Evolutionary conservation across 768 basidiomycete species (phyloP).

Genomic region (Pleurotus sapidus): DNA sequence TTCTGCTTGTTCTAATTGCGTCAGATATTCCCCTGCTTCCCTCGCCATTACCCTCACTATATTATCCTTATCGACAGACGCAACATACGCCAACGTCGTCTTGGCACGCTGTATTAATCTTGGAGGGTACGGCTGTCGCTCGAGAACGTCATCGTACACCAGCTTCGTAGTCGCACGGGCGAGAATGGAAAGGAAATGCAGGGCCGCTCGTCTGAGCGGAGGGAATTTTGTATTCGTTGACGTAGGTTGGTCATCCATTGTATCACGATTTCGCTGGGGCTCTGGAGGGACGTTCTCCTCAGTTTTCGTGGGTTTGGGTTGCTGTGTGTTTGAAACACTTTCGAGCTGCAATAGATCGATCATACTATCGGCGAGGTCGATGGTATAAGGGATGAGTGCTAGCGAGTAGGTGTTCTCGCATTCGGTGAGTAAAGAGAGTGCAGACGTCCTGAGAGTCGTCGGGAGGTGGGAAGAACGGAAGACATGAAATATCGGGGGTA

Average conservation of each 20-base stretch:
- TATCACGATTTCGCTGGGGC: slow-evolving; percentile 19
- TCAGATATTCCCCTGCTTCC: slow-evolving; percentile 58
- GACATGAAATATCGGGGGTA: slow-evolving; percentile 68
- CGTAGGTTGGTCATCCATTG: slow-evolving; percentile 58
- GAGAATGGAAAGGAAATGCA: slow-evolving; percentile 77
- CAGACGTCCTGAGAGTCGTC: slow-evolving; percentile 64
- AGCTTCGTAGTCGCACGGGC: slow-evolving; percentile 57
- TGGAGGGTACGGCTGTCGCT: slow-evolving; percentile 27
- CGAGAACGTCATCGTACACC: slow-evolving; percentile 40
- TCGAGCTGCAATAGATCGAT: slow-evolving; percentile 77
- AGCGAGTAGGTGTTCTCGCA: slow-evolving; percentile 64
- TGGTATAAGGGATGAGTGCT: slow-evolving; percentile 59
- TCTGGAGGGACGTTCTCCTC: slow-evolving; percentile 8
- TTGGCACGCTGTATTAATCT: slow-evolving; percentile 46
- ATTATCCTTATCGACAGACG: slow-evolving; percentile 67
- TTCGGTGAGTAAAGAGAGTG: slow-evolving; percentile 64
- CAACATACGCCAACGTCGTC: slow-evolving; percentile 66
- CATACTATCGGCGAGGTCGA: slow-evolving; percentile 64
- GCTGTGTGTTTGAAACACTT: slow-evolving; percentile 28
- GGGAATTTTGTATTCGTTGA: slow-evolving; percentile 65
- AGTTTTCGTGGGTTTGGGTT: slow-evolving; percentile 3
- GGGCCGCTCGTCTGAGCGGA: slow-evolving; percentile 76
- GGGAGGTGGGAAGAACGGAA: slow-evolving; percentile 62
- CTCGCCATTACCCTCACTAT: slow-evolving; percentile 75
- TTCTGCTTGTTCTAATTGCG: slow-evolving; percentile 45